phyloP scores from a whole-genome alignment of 2,329 filamentous ascomycete genomes.

The Sarocladium kiliense region DNA sequence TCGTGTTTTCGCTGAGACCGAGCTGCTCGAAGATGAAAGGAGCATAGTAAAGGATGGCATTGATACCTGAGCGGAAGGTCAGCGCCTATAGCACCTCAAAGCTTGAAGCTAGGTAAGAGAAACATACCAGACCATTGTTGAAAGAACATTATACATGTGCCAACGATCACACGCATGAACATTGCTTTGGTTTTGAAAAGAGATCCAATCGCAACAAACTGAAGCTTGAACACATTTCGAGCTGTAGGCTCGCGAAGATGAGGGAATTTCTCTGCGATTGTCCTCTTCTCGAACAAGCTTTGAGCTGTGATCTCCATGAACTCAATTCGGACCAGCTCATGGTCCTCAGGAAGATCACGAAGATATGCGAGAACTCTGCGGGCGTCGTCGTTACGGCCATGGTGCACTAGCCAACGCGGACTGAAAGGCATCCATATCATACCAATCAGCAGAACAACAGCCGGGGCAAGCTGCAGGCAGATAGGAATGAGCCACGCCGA shows the following conservation, averaged over 20 bases:
- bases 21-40: constrained; percentile 51
- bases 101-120: too few relatives aligned
- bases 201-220: constrained; percentile 60
- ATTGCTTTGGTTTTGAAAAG: constrained; percentile 59
- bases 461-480: constrained; percentile 62
- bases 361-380: constrained; percentile 11
- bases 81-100: too few relatives aligned
- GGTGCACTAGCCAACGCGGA: constrained; percentile 8
- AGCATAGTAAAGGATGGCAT: constrained; percentile 47
- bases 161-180: constrained; percentile 16
- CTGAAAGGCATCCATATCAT: constrained; percentile 71
- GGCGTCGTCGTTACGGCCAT: constrained; percentile 13
- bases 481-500: constrained; percentile 68
- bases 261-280: constrained; percentile 12
- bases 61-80: too few relatives aligned
- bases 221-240: constrained; percentile 56
- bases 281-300: constrained; percentile 12
- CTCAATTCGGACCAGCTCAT: constrained; percentile 12
- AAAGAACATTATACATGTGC: constrained; percentile 12
- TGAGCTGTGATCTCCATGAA: constrained; percentile 13
- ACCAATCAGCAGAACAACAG: constrained; percentile 56
- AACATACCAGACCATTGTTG: constrained; percentile 12
- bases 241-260: constrained; percentile 7
- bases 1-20: constrained; percentile 30
- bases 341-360: constrained; percentile 12